Base-by-base conservation (phyloP, 2,329 filamentous ascomycete species). In the Nigrograna mackinnonii region DNA sequence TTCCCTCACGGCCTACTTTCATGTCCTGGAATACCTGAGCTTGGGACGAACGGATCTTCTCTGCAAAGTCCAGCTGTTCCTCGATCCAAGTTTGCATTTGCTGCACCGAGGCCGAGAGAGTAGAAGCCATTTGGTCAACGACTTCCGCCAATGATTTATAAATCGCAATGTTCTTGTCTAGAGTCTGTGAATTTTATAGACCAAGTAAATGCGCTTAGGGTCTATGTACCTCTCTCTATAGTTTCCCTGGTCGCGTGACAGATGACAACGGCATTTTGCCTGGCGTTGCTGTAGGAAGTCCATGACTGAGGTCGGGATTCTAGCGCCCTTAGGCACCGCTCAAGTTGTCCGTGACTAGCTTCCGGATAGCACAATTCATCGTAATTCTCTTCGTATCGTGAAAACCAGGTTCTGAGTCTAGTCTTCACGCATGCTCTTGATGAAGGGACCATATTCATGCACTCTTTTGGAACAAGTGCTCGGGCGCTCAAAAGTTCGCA, bases 241-340 rank as follows among this genome's bases (percentile, higher is more conserved):
- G 82, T 78, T 31, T 75, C 67, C 26, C 83, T 75, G 31, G 79
- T 77, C 20, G 82, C 81, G 47, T 83, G 77, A 50, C 84, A 87
- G 52, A 86, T 80, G 14, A 82, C 66, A 32, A 81, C 69, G 2
- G 82, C 82, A 50, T 83, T 82, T 42, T 84, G 79, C 41, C 76
- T 73, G 43, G 74, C 79, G 60, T 83, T 84, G 51, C 79, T 81
- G 67, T 83, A 87, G 18, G 81, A 85, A 2, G 76, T 84, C 82
- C 83, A 86, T 59, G 74, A 79, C 33, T 82, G 80, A 1, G 77
- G 73, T 18, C 76, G 72, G 14, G 74, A 73, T 34, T 78, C 76
- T 2, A 87, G 62, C 4, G 74, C 74, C 34, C 67, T 71, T 4
- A 84, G 64, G 51, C 84, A 87, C 7, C 67, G 54, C 34, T 72